Base-by-base conservation (phyloP, 805 yeast species). In the Myxozyma udenii region DNA sequence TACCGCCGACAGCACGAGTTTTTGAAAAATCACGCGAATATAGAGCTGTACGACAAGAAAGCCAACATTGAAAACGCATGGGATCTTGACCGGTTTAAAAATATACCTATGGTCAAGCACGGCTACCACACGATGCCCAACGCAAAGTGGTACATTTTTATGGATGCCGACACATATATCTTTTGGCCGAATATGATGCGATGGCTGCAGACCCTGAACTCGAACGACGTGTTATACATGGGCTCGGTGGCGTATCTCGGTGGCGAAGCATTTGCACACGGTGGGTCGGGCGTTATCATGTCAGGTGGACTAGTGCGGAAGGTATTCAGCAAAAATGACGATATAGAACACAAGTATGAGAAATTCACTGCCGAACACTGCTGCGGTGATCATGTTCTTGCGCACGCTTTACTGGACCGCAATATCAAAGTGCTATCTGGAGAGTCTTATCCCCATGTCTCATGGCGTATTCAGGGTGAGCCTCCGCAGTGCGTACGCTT, bases 371-470 rank as follows among this genome's bases (percentile, higher is more conserved):
- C 36, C 1, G 43, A 28, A 3, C 44, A 52, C 26, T 69, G 72
- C 61, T 69, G 72, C 44, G 74, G 74, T 7, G 74, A 71, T 43
- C 58, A 58, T 25, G 61, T 69, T 48, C 61, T 69, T 5, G 68
- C 68, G 3, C 38, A 50, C 30, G 54, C 61, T 32, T 59, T 68
- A 5, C 26, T 37, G 1, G 63, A 59, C 6, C 54, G 42, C 22
- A 59, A 57, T 2, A 52, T 49, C 24, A 33, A 44, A 6, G 42
- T 46, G 21, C 44, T 58, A 4, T 43, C 49, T 16, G 54, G 59
- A 25, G 53, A 52, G 2, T 36, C 50, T 4, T 54, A 55, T 38
- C 47, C 52, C n/a, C 46, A 58, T 23, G 50, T 53, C 21, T 53
- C 50, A 4, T 46, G 56, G 36, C 61, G 63, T 22, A 60, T 70